Evolutionary conservation across 1,284 basidiomycete genomes (phyloP), one percentile per base, ranked within the genome.

Genomic region (Ustilago shanxiensis): DNA sequence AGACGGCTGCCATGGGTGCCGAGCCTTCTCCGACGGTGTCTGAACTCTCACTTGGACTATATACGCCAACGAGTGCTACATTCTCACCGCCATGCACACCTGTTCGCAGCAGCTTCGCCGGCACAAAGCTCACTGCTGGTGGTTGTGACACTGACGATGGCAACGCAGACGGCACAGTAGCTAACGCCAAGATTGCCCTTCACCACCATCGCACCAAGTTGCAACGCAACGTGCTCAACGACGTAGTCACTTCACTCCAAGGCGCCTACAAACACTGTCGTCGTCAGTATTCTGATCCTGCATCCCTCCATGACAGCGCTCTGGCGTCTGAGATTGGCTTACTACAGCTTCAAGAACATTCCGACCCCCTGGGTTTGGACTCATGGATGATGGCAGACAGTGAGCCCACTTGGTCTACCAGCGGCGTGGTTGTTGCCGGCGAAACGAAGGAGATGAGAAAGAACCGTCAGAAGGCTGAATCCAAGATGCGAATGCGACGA

Each of bases 371-470:
- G n/a, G 44, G 24, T 4, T 14, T 54, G 10, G 50, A 52, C 2
- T 20, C 39, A 16, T 57, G 35, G 41, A 29, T 41, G 33, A 33
- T 20, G 14, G n/a, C 24, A 13, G 57, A 66, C 3, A 33, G 3
- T 31, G 60, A 58, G 13, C 22, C 55, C 3, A 8, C 18, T 13
- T 49, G 49, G 9, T 47, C 35, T 2, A 39, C 41, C 18, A 24
- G 11, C 10, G 50, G 39, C n/a, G 18, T 52, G 8, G 51, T 64
- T 6, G 24, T 63, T 1, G 41, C 56, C 2, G 60, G 67, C 22
- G 67, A 69, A 52, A 69, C 67, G 1, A 63, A 60, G 22, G 67
- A 69, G 57, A 64, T 60, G 67, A 52, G 67, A 18, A 69, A 69
- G 31, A 69, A 69, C 50, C 60, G 67, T 9, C 67, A 69, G 20